Conservation (phyloP, 148 eudicot genomes). For the Vaccinium macrocarpon region DNA sequence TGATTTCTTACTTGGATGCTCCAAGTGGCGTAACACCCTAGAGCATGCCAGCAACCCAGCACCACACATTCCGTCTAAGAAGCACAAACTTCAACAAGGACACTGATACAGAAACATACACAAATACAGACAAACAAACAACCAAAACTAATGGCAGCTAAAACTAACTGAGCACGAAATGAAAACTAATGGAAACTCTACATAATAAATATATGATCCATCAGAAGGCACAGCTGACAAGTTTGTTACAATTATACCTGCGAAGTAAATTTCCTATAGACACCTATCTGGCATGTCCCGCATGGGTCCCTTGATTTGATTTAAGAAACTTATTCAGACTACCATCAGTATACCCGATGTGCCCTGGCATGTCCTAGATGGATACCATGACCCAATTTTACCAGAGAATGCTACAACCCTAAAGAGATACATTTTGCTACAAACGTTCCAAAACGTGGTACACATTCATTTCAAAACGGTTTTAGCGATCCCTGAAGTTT, state of each 20-base stretch:
- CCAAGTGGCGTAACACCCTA: not conserved
- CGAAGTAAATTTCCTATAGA: not conserved
- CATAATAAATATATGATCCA: not conserved
- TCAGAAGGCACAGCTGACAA: not conserved
- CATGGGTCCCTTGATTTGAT: not conserved
- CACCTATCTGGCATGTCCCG: not conserved
- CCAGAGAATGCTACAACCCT: too few species aligned
- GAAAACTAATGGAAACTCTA: not conserved
- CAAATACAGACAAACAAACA: not conserved
- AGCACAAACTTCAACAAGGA: not conserved
- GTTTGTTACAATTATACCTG: not conserved
- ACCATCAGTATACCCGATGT: not conserved
- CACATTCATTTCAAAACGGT: too few species aligned
- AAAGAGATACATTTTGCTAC: too few species aligned
- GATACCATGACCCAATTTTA: not conserved
- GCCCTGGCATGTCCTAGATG: not conserved
- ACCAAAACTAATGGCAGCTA: not conserved
- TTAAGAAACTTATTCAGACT: not conserved
- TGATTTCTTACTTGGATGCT: not conserved
- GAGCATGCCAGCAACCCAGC: not conserved
- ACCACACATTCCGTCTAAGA: not conserved
- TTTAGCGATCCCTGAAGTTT: too few species aligned
- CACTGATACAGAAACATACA: not conserved
- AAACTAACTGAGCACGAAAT: not conserved
- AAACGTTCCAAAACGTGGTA: too few species aligned